Evolutionary conservation across 306 rosid species (phyloP).

Genomic region (Begonia masoniana): DNA sequence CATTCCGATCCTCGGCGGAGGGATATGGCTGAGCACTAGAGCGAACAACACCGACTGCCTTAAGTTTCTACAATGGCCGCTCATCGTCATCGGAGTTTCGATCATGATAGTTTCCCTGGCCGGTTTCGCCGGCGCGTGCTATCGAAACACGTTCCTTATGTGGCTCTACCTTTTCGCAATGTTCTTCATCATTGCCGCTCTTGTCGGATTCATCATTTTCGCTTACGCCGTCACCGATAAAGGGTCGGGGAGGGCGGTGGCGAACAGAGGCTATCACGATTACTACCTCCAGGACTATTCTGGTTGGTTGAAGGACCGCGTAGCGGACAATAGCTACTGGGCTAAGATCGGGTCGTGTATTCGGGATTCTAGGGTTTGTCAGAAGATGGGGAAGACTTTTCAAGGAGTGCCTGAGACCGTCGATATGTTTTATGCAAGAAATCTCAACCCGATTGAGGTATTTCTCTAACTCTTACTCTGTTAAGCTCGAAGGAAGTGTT

Average conservation of each 20-base stretch:
- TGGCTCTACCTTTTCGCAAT: conserved; percentile 58
- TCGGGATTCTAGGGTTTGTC: conserved; percentile 53
- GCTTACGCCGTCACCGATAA: conserved; percentile 79
- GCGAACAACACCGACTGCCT: conserved; percentile 89
- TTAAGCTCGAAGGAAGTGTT: too few relatives aligned
- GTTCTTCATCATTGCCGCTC: conserved; percentile 63
- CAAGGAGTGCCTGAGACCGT: conserved; percentile 42
- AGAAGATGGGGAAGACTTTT: conserved; percentile 16
- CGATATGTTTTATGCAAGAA: conserved; percentile 45
- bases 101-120: conserved; percentile 71
- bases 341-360: conserved; percentile 54
- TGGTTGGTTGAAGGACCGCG: conserved; percentile 71
- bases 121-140: conserved; percentile 86
- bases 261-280: conserved; percentile 30
- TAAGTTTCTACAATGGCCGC: conserved; percentile 87
- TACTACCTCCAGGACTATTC: conserved; percentile 52
- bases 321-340: conserved; percentile 45
- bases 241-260: conserved; percentile 36
- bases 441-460: conserved; percentile 63
- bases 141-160: conserved; percentile 65
- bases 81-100: conserved; percentile 50
- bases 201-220: conserved; percentile 67
- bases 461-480: background rate
- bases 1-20: conserved; percentile 79
- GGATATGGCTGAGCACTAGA: conserved; percentile 81